Evolutionary conservation across 768 basidiomycete species (phyloP), one percentile per base, ranked within the genome.

Genomic region (Suillus discolor): DNA sequence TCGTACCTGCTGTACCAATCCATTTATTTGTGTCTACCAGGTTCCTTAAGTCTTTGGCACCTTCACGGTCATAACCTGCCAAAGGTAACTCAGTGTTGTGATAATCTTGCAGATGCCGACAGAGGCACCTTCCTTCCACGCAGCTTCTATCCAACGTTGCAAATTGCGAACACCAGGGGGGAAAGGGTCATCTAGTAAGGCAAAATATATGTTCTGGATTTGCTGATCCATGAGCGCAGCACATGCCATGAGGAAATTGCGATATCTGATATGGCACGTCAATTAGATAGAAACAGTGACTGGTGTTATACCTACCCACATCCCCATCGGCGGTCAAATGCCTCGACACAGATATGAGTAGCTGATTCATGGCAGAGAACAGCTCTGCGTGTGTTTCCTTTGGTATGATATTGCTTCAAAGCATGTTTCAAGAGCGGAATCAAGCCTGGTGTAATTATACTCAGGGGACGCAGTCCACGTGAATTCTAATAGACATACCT

Each of bases 191-290:
- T 87, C 85, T 3, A 94, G 79, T 20, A 89, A 77, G 2, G 84
- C 77, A 64, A 84, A 84, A 75, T 94, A 95, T 63, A 83, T 63
- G 2, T 85, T 84, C 72, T 92, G 90, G 15, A 75, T 64, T 62
- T 76, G 75, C 72, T 95, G 93, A 59, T 82, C 83, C 84, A 92
- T 87, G 25, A 95, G 82, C 6, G 86, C 83, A 3, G 88, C 80
- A 72, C 92, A 94, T 11, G 84, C 80, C 89, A 95, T 94, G 68
- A 92, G 69, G 70, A 90, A 94, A 73, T 93, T 94, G 25, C 92
- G 89, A 72, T 95, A 94, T 31, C 93, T 94, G 65, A 18, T 68
- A 62, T 38, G 63, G n/a, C 3, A 9, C 57, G 41, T 69, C 62
- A 54, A 41, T 61, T 41, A 12, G 34, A 23, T 31, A 18, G 18